These are phyloP conservation scores for Tetramitus jugosus DNA, from an alignment of 208 protist genomes.

Conservation along the genomic window DNA sequence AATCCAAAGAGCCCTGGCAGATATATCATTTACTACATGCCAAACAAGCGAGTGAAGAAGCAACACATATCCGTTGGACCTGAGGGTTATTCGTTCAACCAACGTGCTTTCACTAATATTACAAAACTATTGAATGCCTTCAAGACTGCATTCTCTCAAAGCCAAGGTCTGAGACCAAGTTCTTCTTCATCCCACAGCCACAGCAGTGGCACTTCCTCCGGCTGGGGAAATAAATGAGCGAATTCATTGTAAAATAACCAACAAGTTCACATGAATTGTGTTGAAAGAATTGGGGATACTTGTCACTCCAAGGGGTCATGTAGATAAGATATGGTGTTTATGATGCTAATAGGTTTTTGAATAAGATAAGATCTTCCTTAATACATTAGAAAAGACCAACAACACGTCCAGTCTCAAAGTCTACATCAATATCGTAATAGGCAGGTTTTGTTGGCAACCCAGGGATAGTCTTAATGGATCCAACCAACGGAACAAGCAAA, in stretches of 20 bases:
- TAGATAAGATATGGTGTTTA: too few species aligned
- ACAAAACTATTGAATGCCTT: conserved; percentile 36
- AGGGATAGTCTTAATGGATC: conserved; percentile 84
- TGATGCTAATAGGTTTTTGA: too few species aligned
- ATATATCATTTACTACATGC: conserved; percentile 29
- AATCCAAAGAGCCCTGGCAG: conserved; percentile 12
- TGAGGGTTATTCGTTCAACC: conserved; percentile 30
- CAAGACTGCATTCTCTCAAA: conserved; percentile 35
- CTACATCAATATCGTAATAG: conserved; percentile 91
- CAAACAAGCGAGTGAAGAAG: conserved; percentile 15
- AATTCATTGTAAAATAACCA: too few species aligned
- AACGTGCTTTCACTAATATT: conserved; percentile 21
- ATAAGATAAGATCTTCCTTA: too few species aligned
- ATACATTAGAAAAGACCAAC: conserved; percentile 75
- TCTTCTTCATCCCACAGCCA: too few species aligned
- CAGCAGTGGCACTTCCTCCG: too few species aligned
- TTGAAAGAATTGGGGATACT: too few species aligned
- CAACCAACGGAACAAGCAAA: conserved; percentile 87
- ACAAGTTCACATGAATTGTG: too few species aligned
- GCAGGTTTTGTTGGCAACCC: conserved; percentile 84
- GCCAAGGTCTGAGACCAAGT: too few species aligned
- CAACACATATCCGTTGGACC: conserved; percentile 27
- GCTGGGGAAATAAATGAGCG: too few species aligned
- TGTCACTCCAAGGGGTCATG: too few species aligned
- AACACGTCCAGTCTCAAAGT: conserved; percentile 74